Evolutionary conservation across 1,284 basidiomycete species (phyloP).

Genomic region (Apiotrichum sp.): DNA sequence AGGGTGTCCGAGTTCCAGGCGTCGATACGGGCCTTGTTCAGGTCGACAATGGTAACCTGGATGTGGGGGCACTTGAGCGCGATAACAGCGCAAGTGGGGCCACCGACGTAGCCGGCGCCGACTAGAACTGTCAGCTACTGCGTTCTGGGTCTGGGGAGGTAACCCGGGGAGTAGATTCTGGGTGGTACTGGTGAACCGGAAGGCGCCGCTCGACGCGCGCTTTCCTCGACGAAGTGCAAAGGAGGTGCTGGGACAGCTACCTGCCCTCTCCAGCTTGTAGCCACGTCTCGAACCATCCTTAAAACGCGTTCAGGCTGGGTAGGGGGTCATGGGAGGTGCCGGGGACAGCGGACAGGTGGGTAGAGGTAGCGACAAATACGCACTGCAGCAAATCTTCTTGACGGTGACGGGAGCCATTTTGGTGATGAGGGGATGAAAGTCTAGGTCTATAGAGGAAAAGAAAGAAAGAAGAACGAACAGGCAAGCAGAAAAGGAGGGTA

Average conservation of each 20-base stretch:
- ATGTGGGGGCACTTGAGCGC: constrained; percentile 65
- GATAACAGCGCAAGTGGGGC: constrained; percentile 90
- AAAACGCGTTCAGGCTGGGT: too few relatives aligned
- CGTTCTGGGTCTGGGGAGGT: background rate
- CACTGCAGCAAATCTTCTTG: constrained; percentile 85
- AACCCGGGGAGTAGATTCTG: background rate
- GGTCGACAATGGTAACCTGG: constrained; percentile 92
- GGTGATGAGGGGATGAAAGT: constrained; percentile 2
- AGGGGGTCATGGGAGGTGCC: background rate
- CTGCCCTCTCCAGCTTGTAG: too few relatives aligned
- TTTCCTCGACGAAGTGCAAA: too few relatives aligned
- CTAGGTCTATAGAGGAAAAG: background rate
- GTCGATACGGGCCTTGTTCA: constrained; percentile 89
- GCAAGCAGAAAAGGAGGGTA: background rate
- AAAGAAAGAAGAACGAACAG: background rate
- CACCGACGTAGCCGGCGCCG: constrained; percentile 94
- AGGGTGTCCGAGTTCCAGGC: constrained; percentile 76
- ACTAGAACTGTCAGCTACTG: constrained; percentile 50
- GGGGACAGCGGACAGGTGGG: background rate
- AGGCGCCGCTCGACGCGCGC: too few relatives aligned
- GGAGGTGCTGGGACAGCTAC: too few relatives aligned
- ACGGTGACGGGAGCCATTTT: constrained; percentile 56
- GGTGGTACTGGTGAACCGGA: too few relatives aligned
- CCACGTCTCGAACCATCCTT: too few relatives aligned
- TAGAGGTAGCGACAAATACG: constrained; percentile 42